Evolutionary conservation across 139 green algal genomes (phyloP).

Genomic region (Nannochloris sp.): DNA sequence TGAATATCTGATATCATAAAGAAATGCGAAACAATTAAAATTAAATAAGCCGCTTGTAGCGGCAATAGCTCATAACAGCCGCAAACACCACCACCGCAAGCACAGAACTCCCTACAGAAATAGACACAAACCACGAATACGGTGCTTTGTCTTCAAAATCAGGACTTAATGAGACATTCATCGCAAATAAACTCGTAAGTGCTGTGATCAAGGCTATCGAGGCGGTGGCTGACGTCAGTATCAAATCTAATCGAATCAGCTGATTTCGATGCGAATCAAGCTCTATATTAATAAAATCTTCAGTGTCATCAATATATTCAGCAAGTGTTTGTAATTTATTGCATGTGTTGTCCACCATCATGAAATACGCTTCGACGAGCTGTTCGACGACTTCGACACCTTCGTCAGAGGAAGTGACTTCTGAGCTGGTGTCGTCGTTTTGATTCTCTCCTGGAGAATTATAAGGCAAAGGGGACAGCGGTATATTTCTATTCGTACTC

Average conservation of each 20-base stretch:
- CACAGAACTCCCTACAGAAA: constrained; percentile 1
- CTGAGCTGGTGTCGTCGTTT: neutral
- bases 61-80: constrained; percentile 26
- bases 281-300: constrained; percentile 96
- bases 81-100: constrained; percentile 12
- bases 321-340: constrained; percentile 69
- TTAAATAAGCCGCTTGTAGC: constrained; percentile 27
- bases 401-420: too few species aligned
- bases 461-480: neutral
- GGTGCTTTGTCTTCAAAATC: neutral
- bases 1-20: too few species aligned
- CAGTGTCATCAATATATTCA: constrained; percentile 96
- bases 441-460: neutral
- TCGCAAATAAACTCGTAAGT: constrained; percentile 82
- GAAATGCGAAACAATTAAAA: neutral
- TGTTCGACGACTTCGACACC: constrained; percentile 56
- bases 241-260: constrained; percentile 71
- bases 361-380: constrained; percentile 68
- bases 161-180: constrained; percentile 66
- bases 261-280: constrained; percentile 85
- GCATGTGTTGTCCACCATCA: constrained; percentile 61
- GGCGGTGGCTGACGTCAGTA: constrained; percentile 76
- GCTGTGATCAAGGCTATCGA: constrained; percentile 59
- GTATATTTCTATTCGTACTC: neutral
- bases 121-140: constrained; percentile 21